Base-by-base conservation (phyloP, 306 rosid genomes). In the Cucumis melo region DNA sequence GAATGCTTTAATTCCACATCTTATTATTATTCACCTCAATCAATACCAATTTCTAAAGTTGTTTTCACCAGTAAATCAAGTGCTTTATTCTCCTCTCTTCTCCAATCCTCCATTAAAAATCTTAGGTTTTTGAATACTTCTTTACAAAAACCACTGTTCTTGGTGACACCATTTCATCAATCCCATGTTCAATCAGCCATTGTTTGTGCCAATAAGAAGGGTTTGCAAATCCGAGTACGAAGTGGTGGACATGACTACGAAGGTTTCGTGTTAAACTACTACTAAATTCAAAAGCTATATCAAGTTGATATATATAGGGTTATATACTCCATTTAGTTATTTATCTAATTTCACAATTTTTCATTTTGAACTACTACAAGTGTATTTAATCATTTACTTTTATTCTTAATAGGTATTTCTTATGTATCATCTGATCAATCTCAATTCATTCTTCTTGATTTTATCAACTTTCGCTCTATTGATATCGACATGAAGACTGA, bases 231-330 rank as follows among this genome's bases (percentile, higher is more conserved):
- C 2, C 74, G 84, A 75, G 27, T 80, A 48, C 75, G 64, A 29
- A 80, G 87, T 7, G 82, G 84, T 1, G 82, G 87, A 9, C 87
- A 80, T 53, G 87, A 84, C 79, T 84, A 84, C 12, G 84, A 84
- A 77, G 87, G 86, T 56, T 0, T 32, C 36, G 36, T 32, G 36
- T 32, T 55, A n/a, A 55, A 8, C 13, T 55, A 55, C 60, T n/a
- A 20, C 5, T 20, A 0, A n/a, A n/a, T 3, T 9, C 12, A 56
- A 56, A 20, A 56, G 29, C 14, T 56, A 12, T 10, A 46, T 46
- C 16, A 12, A 46, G 14, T 32, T 5, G 36, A 32, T 32, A 32
- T 32, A 32, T 32, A 32, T 32, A 32, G 34, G 2, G 5, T 32
- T 32, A 32, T 32, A 32, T n/a, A n/a, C 24, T 55, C 11, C 24